A percentile compares a stretch with the other conserved stretches of the same genome.
Evolutionary conservation across 2,329 filamentous ascomycete species (phyloP).

Genomic region (Paramyrothecium sp.): DNA sequence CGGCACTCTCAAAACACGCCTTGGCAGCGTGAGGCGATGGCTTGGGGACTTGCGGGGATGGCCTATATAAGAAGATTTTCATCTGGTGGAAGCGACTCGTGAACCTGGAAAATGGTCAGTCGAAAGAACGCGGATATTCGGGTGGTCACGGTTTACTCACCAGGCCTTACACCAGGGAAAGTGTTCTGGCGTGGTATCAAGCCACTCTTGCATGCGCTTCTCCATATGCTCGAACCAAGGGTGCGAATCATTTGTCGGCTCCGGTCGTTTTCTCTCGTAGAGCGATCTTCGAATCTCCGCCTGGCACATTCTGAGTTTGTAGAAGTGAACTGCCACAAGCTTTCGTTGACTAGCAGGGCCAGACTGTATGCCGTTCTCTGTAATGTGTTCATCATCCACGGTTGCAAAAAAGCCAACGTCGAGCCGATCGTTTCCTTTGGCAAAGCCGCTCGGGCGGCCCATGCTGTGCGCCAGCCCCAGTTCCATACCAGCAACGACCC

Average conservation of each 20-base stretch:
- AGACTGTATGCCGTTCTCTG: slow-evolving; percentile 68
- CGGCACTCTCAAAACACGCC: slow-evolving; percentile 79
- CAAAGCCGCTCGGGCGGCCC: slow-evolving; percentile 82
- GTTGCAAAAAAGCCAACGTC: slow-evolving; percentile 83
- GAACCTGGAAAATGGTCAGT: slow-evolving; percentile 48
- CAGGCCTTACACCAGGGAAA: slow-evolving; percentile 73
- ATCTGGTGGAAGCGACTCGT: slow-evolving; percentile 77
- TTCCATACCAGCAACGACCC: slow-evolving; percentile 88
- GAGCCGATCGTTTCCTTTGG: slow-evolving; percentile 76
- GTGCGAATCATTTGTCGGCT: slow-evolving; percentile 76
- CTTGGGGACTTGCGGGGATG: slow-evolving; percentile 86
- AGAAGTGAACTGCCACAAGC: slow-evolving; percentile 86
- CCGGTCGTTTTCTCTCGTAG: slow-evolving; percentile 78
- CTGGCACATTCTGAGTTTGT: slow-evolving; percentile 85
- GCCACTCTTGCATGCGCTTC: slow-evolving; percentile 75
- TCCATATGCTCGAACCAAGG: slow-evolving; percentile 86
- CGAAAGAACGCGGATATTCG: too few relatives aligned
- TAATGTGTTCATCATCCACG: slow-evolving; percentile 82
- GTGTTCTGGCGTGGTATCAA: slow-evolving; percentile 70
- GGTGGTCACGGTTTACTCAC: slow-evolving; percentile 45
- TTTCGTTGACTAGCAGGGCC: slow-evolving; percentile 79
- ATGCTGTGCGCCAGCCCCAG: slow-evolving; percentile 83
- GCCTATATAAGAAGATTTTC: slow-evolving; percentile 83
- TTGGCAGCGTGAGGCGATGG: slow-evolving; percentile 77
- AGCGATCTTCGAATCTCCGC: slow-evolving; percentile 83